Conservation (phyloP, 108 stramenopile species). For the Skeletonema menzelii region DNA sequence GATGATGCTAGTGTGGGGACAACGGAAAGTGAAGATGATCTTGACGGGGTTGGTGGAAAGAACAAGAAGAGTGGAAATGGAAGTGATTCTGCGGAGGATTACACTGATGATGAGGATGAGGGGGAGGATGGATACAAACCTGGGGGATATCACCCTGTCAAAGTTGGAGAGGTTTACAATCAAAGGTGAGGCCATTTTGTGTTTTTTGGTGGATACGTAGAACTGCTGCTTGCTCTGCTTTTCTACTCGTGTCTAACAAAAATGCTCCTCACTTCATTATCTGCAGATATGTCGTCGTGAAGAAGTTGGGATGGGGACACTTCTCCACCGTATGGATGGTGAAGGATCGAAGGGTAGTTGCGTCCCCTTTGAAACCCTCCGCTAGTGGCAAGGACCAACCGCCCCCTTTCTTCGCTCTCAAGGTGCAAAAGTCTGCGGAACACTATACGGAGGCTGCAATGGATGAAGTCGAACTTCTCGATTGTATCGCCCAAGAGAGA, state of each 20-base stretch:
- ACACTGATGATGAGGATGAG: slow-evolving; percentile 94
- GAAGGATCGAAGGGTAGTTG: slow-evolving; percentile 64
- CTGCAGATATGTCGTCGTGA: slow-evolving; percentile 89
- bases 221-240: neutral
- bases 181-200: slow-evolving; percentile 64
- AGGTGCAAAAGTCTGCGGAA: slow-evolving; percentile 97
- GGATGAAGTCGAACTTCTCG: slow-evolving; percentile 96
- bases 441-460: slow-evolving; percentile 98
- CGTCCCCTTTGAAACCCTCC: slow-evolving; percentile 5
- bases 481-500: slow-evolving; percentile 76
- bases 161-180: slow-evolving; percentile 92
- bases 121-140: slow-evolving; percentile 89
- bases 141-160: slow-evolving; percentile 96
- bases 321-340: slow-evolving; percentile 99
- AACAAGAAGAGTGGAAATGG: slow-evolving; percentile 37
- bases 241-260: neutral
- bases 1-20: slow-evolving; percentile 38
- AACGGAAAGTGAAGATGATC: slow-evolving; percentile 32
- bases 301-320: slow-evolving; percentile 99
- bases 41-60: slow-evolving; percentile 4
- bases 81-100: slow-evolving; percentile 85
- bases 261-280: neutral
- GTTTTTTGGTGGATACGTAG: slow-evolving; percentile 5
- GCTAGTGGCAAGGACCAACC: slow-evolving; percentile 12
- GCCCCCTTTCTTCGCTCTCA: slow-evolving; percentile 80